Base-by-base conservation (phyloP, 1,284 basidiomycete genomes). In the Sanghuangporus baumii region DNA sequence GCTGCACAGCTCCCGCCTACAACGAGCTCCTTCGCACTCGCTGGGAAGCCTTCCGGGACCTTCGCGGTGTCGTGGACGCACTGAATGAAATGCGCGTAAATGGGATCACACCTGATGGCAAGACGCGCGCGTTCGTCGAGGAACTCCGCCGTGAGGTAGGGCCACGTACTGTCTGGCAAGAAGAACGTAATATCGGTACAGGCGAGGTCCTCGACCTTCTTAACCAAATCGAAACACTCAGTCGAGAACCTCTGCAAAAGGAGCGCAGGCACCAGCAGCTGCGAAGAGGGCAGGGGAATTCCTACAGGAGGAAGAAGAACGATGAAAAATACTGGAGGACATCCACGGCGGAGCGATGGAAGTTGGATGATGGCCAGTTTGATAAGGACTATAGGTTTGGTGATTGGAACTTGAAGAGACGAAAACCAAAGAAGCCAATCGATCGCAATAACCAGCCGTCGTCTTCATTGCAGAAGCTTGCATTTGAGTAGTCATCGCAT, bases 11-110 rank as follows among this genome's bases (percentile, higher is more conserved):
- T 0, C 80, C 80, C 3, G 89, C 87, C 0, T 96, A 95, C 75
- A 94, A 94, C 73, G 91, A 95, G 73, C 79, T 94, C 37, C 82
- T 96, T 47, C 78, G 83, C 67, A 91, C 88, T 11, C 84, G 84
- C 36, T 96, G 94, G 93, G 75, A 76, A n/a, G 84, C 80, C 64
- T 94, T 94, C 78, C 82, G 82, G 16, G 91, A 96, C 74, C 74
- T 94, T 38, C 80, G 82, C 52, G 90, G 88, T 18, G 87, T 94
- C 0, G 81, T 81, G 59, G 81, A 82, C 26, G 84, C 87, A 16
- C 74, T 94, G 5, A 81, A 85, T 64, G 94, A 96, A 74, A 96
- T 96, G 94, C 74, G 77, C 23, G 79, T 84, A 41, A 92, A 93
- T 67, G 91, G 87, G 6, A 84, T 96, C 11, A 79, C 78, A 51